Conservation (phyloP, 2,329 filamentous ascomycete species). For the Penicillium psychrosexuale region DNA sequence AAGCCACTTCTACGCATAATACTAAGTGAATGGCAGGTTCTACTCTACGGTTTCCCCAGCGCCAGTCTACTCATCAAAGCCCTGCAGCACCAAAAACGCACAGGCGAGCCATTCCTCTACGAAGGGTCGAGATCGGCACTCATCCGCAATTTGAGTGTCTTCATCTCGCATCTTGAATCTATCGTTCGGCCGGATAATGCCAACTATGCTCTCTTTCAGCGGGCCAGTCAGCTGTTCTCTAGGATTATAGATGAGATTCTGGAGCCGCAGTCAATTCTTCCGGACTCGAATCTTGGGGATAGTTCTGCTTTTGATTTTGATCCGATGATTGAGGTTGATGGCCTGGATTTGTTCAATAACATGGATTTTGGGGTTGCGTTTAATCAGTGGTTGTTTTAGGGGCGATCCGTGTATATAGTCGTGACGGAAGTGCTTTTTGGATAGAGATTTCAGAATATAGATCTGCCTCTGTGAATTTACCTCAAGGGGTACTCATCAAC, state of each 20-base stretch:
- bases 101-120: conserved; percentile 29
- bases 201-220: conserved; percentile 23
- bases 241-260: conserved; percentile 29
- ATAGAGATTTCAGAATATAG: no score
- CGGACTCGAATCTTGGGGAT: background rate
- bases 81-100: conserved; percentile 23
- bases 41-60: conserved; percentile 28
- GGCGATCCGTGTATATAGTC: background rate
- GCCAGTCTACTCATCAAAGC: conserved; percentile 27
- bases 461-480: background rate
- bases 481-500: background rate
- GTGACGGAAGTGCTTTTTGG: background rate
- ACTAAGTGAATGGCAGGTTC: conserved; percentile 8
- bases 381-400: conserved; percentile 23
- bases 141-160: conserved; percentile 40
- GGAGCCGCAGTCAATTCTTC: conserved; percentile 13
- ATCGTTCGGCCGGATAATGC: conserved; percentile 34
- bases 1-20: background rate
- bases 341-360: conserved; percentile 21
- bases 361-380: conserved; percentile 21
- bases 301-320: conserved; percentile 7
- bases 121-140: conserved; percentile 35
- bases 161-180: conserved; percentile 40
- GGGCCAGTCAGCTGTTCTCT: conserved; percentile 20
- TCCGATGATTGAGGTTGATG: conserved; percentile 14